These are phyloP conservation scores for Crithidia sp. DNA, from an alignment of 208 protist genomes.

Conservation along the genomic window DNA sequence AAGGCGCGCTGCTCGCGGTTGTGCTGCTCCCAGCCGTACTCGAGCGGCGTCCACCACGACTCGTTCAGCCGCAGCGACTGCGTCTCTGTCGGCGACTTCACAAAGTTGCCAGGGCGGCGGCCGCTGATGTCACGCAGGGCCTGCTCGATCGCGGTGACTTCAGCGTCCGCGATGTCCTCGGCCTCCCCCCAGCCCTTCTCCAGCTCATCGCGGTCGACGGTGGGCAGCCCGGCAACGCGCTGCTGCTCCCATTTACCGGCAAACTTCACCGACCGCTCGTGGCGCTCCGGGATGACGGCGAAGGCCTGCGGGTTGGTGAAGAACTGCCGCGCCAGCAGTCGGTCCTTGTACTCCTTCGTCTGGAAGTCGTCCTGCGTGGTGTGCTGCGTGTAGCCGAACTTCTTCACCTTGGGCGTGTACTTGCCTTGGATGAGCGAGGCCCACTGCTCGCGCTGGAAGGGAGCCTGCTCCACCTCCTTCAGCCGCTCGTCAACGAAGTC, in stretches of 20 bases:
- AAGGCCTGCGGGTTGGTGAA: slow-evolving; percentile 88
- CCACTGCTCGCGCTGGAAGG: slow-evolving; percentile 81
- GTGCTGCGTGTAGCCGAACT: slow-evolving; percentile 90
- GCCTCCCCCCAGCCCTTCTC: slow-evolving; percentile 80
- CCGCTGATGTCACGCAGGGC: slow-evolving; percentile 91
- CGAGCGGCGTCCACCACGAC: slow-evolving; percentile 79
- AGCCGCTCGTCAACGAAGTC: slow-evolving; percentile 86
- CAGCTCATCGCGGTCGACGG: slow-evolving; percentile 90
- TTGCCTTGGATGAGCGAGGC: slow-evolving; percentile 77
- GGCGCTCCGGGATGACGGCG: slow-evolving; percentile 80
- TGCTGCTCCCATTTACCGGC: slow-evolving; percentile 83
- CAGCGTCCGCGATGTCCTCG: slow-evolving; percentile 63
- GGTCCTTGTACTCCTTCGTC: slow-evolving; percentile 92
- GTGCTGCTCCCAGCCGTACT: slow-evolving; percentile 86
- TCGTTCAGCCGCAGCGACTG: slow-evolving; percentile 78
- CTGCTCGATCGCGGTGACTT: slow-evolving; percentile 86
- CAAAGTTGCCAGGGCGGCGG: slow-evolving; percentile 84
- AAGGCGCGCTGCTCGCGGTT: slow-evolving; percentile 78
- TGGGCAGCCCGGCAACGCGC: slow-evolving; percentile 75
- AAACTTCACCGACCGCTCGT: slow-evolving; percentile 73
- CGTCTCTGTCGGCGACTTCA: slow-evolving; percentile 76
- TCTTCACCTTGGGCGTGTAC: slow-evolving; percentile 89
- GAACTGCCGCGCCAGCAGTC: slow-evolving; percentile 82
- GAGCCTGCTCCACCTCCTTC: slow-evolving; percentile 66
- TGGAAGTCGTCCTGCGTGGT: slow-evolving; percentile 89